Evolutionary conservation across 225 moss, liverwort and hornwort species (phyloP), one percentile per base, ranked within the genome.

Genomic region (Ulota crispa): DNA sequence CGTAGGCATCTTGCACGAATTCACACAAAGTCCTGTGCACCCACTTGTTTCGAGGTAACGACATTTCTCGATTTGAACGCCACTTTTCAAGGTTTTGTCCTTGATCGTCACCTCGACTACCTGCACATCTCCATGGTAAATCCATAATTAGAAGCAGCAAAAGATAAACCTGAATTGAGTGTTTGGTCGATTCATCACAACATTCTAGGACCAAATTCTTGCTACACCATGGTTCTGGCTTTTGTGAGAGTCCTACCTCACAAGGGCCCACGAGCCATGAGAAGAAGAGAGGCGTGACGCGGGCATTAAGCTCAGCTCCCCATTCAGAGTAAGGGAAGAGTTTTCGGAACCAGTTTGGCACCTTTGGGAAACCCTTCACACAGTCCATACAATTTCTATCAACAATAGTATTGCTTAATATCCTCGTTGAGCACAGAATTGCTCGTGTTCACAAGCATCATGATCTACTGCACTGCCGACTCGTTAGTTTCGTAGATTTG

Each of bases 231-330:
- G 26, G 20, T 36, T 26, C 5, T 70, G 43, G 4, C 26, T 42
- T 39, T 45, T 14, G 42, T 10, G 72, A 39, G 41, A 63, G 53
- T 20, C 70, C 65, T 73, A 97, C 96, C 92, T 93, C 87, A 84
- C 96, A 97, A 67, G 95, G 93, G 13, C 96, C 95, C 21, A 97
- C 96, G 56, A 97, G 93, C 96, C 96, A 97, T 63, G 94, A 92
- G 84, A 97, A 97, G 86, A 97, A 97, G 55, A 92, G 82, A 72
- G 96, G 96, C 66, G 96, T 97, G 50, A 95, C 93, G 52, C 91
- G 93, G 20, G 96, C 96, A 42, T 97, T 97, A 65, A 97, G 86
- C 78, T 92, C 83, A 61, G 96, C 95, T 80, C 96, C 96, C 96
- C 96, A 97, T 64, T 97, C 95, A 68, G 95, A 89, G 81, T 92